A percentile compares a stretch with the other conserved stretches of the same genome.
phyloP scores from a whole-genome alignment of 177 flowering plant genomes.

The Tripterygium wilfordii region DNA sequence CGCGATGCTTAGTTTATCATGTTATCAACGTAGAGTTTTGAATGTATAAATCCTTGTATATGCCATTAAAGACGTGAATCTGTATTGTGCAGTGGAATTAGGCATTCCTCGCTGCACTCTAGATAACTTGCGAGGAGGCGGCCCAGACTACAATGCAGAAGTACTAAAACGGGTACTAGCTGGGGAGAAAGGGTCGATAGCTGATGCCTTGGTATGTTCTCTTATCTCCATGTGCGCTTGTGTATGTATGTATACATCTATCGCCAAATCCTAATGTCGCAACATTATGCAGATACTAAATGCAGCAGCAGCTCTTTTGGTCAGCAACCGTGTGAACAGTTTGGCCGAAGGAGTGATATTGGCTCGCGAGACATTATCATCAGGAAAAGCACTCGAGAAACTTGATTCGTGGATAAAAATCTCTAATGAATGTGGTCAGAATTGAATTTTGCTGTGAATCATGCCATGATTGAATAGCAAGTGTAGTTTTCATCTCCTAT shows the following conservation, averaged over 20 bases:
- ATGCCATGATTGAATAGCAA: not conserved
- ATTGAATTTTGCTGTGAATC: constrained; percentile 1
- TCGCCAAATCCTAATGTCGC: not conserved
- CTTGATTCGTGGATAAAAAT: constrained; percentile 55
- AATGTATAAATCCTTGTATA: not conserved
- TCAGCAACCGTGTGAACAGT: constrained; percentile 48
- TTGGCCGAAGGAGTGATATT: constrained; percentile 68
- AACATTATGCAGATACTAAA: constrained; percentile 56
- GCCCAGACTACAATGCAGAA: constrained; percentile 68
- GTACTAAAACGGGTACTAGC: constrained; percentile 61
- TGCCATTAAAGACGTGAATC: not conserved
- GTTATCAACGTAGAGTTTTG: not conserved
- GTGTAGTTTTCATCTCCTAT: too few relatives aligned
- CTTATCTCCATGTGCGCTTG: not conserved
- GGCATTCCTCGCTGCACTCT: constrained; percentile 91
- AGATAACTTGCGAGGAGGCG: constrained; percentile 72
- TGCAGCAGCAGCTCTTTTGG: constrained; percentile 88
- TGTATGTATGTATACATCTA: too few relatives aligned
- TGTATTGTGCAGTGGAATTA: constrained; percentile 60
- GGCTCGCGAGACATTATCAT: constrained; percentile 74
- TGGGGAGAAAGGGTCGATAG: constrained; percentile 80
- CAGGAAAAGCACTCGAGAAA: constrained; percentile 77
- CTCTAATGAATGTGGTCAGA: constrained; percentile 53
- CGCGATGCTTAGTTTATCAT: not conserved
- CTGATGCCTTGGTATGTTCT: constrained; percentile 80